These are phyloP conservation scores for Biancaea sappan DNA, from an alignment of 306 rosid species.

Conservation along the genomic window DNA sequence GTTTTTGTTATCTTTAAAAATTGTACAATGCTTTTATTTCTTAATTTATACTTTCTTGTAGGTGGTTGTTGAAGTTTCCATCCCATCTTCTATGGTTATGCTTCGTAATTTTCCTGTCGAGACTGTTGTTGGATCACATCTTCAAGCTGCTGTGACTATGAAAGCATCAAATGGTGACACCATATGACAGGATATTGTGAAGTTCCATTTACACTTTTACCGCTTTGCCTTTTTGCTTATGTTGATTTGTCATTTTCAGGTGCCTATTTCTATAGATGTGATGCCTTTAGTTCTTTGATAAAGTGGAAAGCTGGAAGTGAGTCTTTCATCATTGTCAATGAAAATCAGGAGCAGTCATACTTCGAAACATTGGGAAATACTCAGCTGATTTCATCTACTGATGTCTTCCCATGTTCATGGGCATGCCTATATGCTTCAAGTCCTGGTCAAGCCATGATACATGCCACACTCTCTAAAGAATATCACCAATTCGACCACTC, in stretches of 20 bases:
- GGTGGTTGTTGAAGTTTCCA: constrained; percentile 83
- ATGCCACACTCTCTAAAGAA: constrained; percentile 72
- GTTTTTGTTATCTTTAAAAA: constrained; percentile 15
- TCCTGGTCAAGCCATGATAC: constrained; percentile 76
- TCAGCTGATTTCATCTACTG: constrained; percentile 46
- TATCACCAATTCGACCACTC: constrained; percentile 49
- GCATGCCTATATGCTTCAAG: constrained; percentile 68
- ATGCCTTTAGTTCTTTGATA: constrained; percentile 72
- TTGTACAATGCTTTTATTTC: constrained; percentile 19
- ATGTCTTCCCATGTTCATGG: constrained; percentile 79
- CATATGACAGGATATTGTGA: constrained; percentile 24
- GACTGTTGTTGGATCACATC: constrained; percentile 85
- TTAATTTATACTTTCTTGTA: constrained; percentile 37
- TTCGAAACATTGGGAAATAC: constrained; percentile 45
- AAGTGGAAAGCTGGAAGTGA: constrained; percentile 87
- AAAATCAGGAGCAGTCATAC: constrained; percentile 53
- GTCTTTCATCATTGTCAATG: constrained; percentile 70
- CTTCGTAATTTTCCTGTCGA: constrained; percentile 82
- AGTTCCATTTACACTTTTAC: constrained; percentile 24
- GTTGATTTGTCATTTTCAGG: constrained; percentile 57
- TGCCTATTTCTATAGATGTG: constrained; percentile 75
- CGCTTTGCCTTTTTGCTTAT: constrained; percentile 36
- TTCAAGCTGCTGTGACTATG: constrained; percentile 90
- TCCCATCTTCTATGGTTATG: constrained; percentile 79
- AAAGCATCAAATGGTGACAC: constrained; percentile 75